Conservation (phyloP, 768 basidiomycete genomes). For the Mycena vitilis region DNA sequence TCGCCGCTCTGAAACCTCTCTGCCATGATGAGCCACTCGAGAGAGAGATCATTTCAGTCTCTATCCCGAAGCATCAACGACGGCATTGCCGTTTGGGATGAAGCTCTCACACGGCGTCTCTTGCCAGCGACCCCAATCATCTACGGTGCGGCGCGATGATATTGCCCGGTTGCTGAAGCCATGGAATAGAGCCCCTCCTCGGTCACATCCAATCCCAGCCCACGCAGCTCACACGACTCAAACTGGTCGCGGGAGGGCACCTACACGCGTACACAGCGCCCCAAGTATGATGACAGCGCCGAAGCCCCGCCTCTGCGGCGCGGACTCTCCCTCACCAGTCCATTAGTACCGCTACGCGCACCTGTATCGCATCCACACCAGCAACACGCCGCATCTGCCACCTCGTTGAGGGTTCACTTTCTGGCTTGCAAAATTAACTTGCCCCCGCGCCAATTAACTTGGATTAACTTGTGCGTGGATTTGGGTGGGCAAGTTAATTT, state of each 20-base stretch:
- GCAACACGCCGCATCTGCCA: no score
- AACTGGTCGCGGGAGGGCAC: conserved; percentile 29
- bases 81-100: not conserved
- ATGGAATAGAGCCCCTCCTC: conserved; percentile 10
- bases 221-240: conserved; percentile 26
- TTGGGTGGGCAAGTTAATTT: no score
- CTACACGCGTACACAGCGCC: conserved; percentile 24
- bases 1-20: no score
- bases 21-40: no score
- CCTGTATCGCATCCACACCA: conserved; percentile 23
- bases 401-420: no score
- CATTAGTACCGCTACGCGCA: conserved; percentile 16
- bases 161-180: not conserved
- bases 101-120: conserved; percentile 6
- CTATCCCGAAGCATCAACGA: not conserved
- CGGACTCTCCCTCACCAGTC: conserved; percentile 6
- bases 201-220: conserved; percentile 4
- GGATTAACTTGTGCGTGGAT: no score
- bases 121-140: conserved; percentile 5
- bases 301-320: conserved; percentile 6
- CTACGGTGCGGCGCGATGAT: not conserved
- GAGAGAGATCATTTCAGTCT: not conserved
- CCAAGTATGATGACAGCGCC: conserved; percentile 12
- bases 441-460: no score
- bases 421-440: no score